Evolutionary conservation across 108 stramenopile species (phyloP).

Genomic region (Cyclotella atomus): DNA sequence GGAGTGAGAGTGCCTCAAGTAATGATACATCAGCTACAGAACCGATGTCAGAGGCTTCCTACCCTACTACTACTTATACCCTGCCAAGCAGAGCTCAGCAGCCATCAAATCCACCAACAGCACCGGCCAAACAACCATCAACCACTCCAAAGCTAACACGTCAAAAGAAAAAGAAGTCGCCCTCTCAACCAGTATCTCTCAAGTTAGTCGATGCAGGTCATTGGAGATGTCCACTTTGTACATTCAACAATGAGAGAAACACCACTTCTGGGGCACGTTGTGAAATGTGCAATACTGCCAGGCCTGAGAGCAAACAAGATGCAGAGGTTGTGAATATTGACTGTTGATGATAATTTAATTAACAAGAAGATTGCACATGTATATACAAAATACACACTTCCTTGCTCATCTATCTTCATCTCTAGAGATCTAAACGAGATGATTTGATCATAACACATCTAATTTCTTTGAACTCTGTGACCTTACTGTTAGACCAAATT

Average conservation of each 20-base stretch:
- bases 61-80: no score
- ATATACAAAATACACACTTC: no score
- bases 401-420: no score
- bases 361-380: no score
- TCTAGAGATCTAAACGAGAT: no score
- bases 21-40: neutral
- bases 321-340: conserved; percentile 27
- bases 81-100: no score
- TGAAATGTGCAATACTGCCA: conserved; percentile 26
- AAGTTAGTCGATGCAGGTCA: conserved; percentile 11
- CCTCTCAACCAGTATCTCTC: neutral
- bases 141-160: neutral
- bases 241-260: conserved; percentile 22
- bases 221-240: conserved; percentile 22
- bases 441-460: no score
- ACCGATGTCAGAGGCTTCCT: no score
- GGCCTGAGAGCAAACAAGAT: conserved; percentile 3
- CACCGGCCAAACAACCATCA: neutral
- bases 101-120: neutral
- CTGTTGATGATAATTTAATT: conserved; percentile 3
- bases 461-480: neutral
- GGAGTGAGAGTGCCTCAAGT: neutral
- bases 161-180: neutral
- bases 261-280: conserved; percentile 17
- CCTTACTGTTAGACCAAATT: neutral